Percentiles rank a stretch among this genome's conserved stretches.
Conservation (phyloP, 208 protist genomes). For the Leishmania guyanensis region DNA sequence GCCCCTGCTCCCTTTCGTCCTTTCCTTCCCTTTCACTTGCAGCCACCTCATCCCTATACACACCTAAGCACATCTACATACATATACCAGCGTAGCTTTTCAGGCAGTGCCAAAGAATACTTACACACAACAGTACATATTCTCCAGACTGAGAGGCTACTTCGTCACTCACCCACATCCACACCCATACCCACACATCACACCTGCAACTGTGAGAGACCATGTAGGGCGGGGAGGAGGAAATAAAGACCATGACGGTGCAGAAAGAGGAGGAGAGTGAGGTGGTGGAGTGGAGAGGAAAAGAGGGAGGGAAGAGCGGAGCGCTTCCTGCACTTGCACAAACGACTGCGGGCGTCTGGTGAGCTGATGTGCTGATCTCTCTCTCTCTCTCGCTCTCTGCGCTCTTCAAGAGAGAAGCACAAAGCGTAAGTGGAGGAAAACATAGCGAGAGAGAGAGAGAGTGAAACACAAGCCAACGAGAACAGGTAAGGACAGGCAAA, state of each 20-base stretch:
- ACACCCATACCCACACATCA: background rate
- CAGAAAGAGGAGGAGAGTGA: background rate
- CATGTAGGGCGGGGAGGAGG: background rate
- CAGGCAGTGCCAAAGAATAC: too few species aligned
- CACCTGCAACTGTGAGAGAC: background rate
- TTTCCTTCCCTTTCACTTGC: background rate
- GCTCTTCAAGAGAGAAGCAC: conserved; percentile 11
- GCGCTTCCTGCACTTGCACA: background rate
- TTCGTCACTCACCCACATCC: background rate
- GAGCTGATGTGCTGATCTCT: background rate
- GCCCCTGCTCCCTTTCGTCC: background rate
- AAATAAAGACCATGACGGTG: background rate
- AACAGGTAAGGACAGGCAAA: background rate
- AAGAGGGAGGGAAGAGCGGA: background rate
- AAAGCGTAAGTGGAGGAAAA: conserved; percentile 9
- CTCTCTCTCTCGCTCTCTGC: background rate
- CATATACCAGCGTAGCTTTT: too few species aligned
- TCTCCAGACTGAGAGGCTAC: too few species aligned
- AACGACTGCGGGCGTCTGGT: background rate
- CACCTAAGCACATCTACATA: background rate
- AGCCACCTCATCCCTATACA: background rate
- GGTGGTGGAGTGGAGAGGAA: background rate
- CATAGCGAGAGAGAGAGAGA: background rate
- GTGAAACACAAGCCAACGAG: background rate
- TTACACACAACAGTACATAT: too few species aligned